Base-by-base conservation (phyloP, 768 basidiomycete species). In the Pseudohyphozyma bogoriensis region DNA sequence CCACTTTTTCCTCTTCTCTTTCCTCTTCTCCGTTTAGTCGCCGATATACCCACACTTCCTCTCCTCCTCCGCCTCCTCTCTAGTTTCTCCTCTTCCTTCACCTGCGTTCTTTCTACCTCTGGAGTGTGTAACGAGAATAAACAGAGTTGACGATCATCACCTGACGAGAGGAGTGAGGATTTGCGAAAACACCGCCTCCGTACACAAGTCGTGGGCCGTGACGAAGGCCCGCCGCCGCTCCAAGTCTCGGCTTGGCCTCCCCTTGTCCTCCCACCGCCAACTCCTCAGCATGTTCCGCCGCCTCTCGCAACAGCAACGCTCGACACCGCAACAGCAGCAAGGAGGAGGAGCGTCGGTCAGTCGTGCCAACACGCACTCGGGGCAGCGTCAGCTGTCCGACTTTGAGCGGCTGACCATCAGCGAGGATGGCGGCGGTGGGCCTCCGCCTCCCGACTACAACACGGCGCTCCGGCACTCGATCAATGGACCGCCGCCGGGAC, bases 371-470 rank as follows among this genome's bases (percentile, higher is more conserved):
- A 42, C 40, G 40, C 40, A 42, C 40, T 15, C 40, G 6, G 40
- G 40, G 18, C 7, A 5, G 18, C 8, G 9, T 42, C 18, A n/a
- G 18, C 10, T 37, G 11, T 15, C 18, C 40, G 18, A n/a, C 9
- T 5, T 7, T 10, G 46, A 47, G 11, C 46, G 11, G 24, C n/a
- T 51, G 33, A 35, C 50, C 50, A 18, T 18, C 50, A 32, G 35
- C 50, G 22, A 32, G 9, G 20, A 11, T 9, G 22, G 22, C 42
- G 53, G 44, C 39, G 15, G 16, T 7, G 47, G 37, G 1, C 37
- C 47, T 7, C 56, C 57, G 11, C 57, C 57, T 3, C 49, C 50
- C 10, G 47, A 49, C 45, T 58, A 58, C 42, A 20, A 58, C 12
- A 20, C 39, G 7, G 57, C 57, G 1, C 51, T 58, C 13, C 22